phyloP scores from a whole-genome alignment of 257 asterid genomes.

The Forsythia suspensa region DNA sequence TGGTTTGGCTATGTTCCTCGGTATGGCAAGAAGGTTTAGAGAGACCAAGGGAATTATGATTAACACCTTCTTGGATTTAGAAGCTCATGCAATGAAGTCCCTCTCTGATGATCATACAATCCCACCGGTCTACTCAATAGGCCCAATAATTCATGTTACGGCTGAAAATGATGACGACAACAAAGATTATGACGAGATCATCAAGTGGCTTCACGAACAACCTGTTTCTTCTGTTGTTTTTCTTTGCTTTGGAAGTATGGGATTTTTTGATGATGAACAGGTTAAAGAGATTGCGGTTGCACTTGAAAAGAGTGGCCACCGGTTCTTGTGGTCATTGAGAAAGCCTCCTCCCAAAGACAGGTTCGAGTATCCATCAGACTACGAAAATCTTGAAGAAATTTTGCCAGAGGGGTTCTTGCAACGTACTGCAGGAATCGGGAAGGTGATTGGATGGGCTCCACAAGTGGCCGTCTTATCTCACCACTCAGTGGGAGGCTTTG shows the following conservation, averaged over 20 bases:
- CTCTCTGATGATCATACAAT: conserved; percentile 12
- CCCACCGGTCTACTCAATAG: conserved; percentile 38
- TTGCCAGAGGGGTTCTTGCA: conserved; percentile 38
- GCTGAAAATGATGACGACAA: background rate
- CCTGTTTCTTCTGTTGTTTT: conserved; percentile 22
- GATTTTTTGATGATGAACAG: conserved; percentile 11
- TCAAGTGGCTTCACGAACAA: conserved; percentile 36
- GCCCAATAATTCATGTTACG: conserved; percentile 31
- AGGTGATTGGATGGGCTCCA: conserved; percentile 38
- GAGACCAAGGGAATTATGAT: conserved; percentile 31
- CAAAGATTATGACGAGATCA: background rate
- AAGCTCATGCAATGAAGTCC: conserved; percentile 27
- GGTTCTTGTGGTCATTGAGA: conserved; percentile 23
- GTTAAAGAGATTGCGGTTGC: conserved; percentile 29
- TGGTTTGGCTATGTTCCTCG: conserved; percentile 1
- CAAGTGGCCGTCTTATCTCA: conserved; percentile 33
- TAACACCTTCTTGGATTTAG: conserved; percentile 38
- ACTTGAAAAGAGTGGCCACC: conserved; percentile 6
- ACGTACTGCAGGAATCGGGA: conserved; percentile 29
- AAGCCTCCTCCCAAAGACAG: conserved; percentile 8
- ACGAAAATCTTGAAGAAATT: conserved; percentile 21
- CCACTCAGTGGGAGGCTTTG: conserved; percentile 38
- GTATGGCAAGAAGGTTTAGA: conserved; percentile 4
- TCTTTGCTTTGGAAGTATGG: conserved; percentile 32
- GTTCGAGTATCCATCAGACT: background rate